Evolutionary conservation across 2,329 filamentous ascomycete species (phyloP), one percentile per base, ranked within the genome.

Genomic region (Xylariales sp.): DNA sequence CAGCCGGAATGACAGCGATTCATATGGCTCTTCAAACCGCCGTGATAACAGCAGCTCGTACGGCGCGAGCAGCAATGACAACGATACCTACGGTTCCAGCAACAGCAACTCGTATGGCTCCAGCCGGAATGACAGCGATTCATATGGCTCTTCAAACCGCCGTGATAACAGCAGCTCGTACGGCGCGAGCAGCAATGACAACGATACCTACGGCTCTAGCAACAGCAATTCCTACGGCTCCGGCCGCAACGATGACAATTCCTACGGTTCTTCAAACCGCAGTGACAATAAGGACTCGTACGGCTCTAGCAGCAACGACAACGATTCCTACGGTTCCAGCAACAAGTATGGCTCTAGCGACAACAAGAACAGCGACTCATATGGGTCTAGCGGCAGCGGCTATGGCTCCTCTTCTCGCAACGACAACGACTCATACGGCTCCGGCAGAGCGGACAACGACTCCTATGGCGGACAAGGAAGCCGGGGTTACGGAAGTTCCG

Each of bases 311-410:
- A 28, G 14, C 18, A 49, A 23, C 3, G 7, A 49, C 6, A 8
- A 28, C 14, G 8, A 9, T 8, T 41, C 39, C 39, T 49, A 49
- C 8, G 46, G 46, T 8, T 49, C 63, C 1, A 72, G 60, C 23
- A 62, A 62, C 58, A 63, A 73, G 0, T 69, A 62, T 34, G 72
- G 74, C 48, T 69, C 70, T 14, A 66, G 67, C 28, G 39, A 57
- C 52, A 52, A 64, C 52, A 50, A 16, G 23, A 57, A 68, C 30
- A 54, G 66, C 8, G 54, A 64, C n/a, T 52, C 57, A 0, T 63
- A 57, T 28, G 65, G 67, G 28, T 69, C 68, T 14, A n/a, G n/a
- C n/a, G n/a, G n/a, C n/a, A n/a, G n/a, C n/a, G n/a, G n/a, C n/a
- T n/a, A n/a, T n/a, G n/a, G n/a, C n/a, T n/a, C n/a, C n/a, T n/a